Base-by-base conservation (phyloP, 805 yeast genomes). In the Wickerhamiella domercqiae region DNA sequence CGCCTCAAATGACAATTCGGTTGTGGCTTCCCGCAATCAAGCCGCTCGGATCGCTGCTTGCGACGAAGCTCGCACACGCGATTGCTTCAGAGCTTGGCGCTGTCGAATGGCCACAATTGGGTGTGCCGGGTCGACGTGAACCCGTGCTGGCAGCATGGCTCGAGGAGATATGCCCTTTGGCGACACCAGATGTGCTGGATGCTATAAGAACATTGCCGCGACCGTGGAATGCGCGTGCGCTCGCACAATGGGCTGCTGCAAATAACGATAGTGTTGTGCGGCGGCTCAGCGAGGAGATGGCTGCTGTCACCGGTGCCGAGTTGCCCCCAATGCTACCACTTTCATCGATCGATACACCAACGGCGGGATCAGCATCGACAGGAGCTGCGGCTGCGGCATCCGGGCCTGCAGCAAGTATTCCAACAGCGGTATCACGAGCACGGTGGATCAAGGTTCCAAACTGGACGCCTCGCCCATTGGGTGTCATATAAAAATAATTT, bases 201-300 rank as follows among this genome's bases (percentile, higher is more conserved):
- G 15, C 5, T 13, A 17, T 47, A 5, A 19, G 34, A 11, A 16
- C 29, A 3, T 7, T 20, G n/a, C 48, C 52, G 2, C 42, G 54
- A 17, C 52, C 54, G 3, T 50, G 54, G 54, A 50, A 49, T 18
- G 50, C 50, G 3, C 18, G 14, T 19, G 34, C 44, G 9, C 41
- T 49, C n/a, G 51, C 49, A 0, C 28, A 24, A 3, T 34, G 33
- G 20, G 50, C 50, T 2, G 15, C 20, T 3, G 18, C 29, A 3
- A 15, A 15, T 21, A 21, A 14, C 2, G 35, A 32, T 13, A 7
- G 11, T 3, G 33, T 24, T 0, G 31, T 35, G 4, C 29, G 19
- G n/a, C 29, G 21, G 3, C 28, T 37, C 13, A 50, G 50, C 1
- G 35, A 39, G 18, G 44, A 44, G 21, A 49, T 49, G 53, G 53